A percentile compares a stretch with the other conserved stretches of the same genome.
Conservation (phyloP, 257 asterid genomes). For the Nyctanthes arbortristis region DNA sequence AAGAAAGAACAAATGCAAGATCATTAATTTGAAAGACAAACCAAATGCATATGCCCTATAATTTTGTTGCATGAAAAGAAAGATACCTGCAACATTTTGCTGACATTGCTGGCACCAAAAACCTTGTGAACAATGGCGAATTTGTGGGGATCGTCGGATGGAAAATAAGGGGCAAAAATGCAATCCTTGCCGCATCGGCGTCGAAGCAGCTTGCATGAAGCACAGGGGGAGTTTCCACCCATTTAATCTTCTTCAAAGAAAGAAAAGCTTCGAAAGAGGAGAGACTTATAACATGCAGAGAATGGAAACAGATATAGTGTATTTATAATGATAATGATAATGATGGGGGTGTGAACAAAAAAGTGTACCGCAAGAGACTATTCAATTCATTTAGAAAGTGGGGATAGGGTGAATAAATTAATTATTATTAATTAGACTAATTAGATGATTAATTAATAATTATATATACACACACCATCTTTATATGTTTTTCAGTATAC, state of each 20-base stretch:
- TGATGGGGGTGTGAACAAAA: background rate
- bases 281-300: background rate
- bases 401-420: background rate
- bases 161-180: slow-evolving; percentile 63
- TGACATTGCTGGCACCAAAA: slow-evolving; percentile 68
- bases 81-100: slow-evolving; percentile 69
- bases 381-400: background rate
- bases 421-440: background rate
- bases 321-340: background rate
- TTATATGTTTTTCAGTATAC: background rate
- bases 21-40: background rate
- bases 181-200: slow-evolving; percentile 71
- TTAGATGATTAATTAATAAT: background rate
- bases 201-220: slow-evolving; percentile 67
- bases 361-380: background rate
- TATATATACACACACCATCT: too few species aligned
- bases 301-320: background rate
- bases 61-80: background rate
- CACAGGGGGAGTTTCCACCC: slow-evolving; percentile 65
- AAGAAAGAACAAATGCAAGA: background rate
- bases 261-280: too few species aligned
- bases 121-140: slow-evolving; percentile 74
- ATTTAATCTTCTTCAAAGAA: background rate
- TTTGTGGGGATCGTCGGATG: slow-evolving; percentile 61
- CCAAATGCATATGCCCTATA: background rate